A percentile compares a stretch with the other conserved stretches of the same genome.
Conservation (phyloP, 257 asterid species). For the Nicotiana paniculata region DNA sequence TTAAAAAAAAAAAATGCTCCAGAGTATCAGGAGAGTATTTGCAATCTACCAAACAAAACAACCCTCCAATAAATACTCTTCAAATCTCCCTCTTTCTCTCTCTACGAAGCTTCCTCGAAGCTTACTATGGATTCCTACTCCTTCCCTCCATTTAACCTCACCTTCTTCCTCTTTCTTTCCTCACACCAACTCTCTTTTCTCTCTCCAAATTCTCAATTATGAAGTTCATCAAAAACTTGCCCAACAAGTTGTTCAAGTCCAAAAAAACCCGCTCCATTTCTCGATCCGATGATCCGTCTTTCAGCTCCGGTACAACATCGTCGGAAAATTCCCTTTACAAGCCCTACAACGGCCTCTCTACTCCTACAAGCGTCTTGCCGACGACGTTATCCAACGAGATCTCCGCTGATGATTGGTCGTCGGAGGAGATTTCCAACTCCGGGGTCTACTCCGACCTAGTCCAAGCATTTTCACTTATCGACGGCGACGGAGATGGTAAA, state of each 20-base stretch:
- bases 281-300: slow-evolving; percentile 27
- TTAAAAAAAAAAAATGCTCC: background rate
- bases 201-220: slow-evolving; percentile 8
- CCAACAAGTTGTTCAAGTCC: slow-evolving; percentile 35
- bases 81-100: slow-evolving; percentile 16
- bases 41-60: background rate
- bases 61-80: slow-evolving; percentile 16
- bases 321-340: slow-evolving; percentile 13
- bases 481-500: slow-evolving; percentile 65
- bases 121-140: slow-evolving; percentile 28
- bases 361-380: slow-evolving; percentile 76
- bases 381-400: slow-evolving; percentile 25
- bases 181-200: background rate
- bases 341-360: slow-evolving; percentile 20
- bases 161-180: slow-evolving; percentile 9
- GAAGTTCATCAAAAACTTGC: slow-evolving; percentile 46
- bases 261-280: slow-evolving; percentile 15
- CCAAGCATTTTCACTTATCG: slow-evolving; percentile 66
- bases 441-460: slow-evolving; percentile 32
- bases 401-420: slow-evolving; percentile 46
- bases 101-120: slow-evolving; percentile 58
- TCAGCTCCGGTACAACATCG: slow-evolving; percentile 14
- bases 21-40: background rate
- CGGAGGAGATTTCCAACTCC: slow-evolving; percentile 25
- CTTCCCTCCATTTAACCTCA: slow-evolving; percentile 19